Evolutionary conservation across 2,329 filamentous ascomycete species (phyloP).

Genomic region (Pestalotiopsis fici): DNA sequence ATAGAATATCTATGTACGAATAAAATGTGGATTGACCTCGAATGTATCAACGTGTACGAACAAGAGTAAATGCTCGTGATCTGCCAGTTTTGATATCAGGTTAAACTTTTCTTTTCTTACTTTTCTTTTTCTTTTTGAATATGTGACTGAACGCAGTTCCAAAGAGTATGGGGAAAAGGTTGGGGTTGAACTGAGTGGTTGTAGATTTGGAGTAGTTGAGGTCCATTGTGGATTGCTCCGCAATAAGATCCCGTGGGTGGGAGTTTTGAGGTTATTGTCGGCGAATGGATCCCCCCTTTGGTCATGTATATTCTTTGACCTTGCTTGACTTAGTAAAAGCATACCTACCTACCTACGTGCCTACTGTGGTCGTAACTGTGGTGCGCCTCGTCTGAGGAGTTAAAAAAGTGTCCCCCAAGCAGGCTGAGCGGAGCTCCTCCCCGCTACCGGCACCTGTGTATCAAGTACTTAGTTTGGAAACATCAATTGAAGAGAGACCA

Average conservation of each 20-base stretch:
- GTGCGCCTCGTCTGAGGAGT: too few species aligned
- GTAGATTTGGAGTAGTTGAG: background rate
- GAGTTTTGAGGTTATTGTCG: background rate
- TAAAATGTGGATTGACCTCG: background rate
- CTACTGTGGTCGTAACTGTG: too few species aligned
- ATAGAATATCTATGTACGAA: background rate
- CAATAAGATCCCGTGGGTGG: background rate
- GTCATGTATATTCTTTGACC: too few species aligned
- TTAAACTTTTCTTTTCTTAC: too few species aligned
- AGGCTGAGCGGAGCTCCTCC: background rate
- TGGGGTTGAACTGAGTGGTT: background rate
- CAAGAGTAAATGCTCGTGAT: too few species aligned
- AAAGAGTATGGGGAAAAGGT: background rate
- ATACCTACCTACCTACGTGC: too few species aligned
- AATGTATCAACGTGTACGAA: too few species aligned
- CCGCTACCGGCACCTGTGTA: conserved; percentile 9
- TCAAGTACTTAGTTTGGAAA: background rate
- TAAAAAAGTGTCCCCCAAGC: too few species aligned
- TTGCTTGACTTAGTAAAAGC: too few species aligned
- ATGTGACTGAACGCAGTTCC: too few species aligned
- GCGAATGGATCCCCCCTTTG: background rate
- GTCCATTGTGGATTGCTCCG: background rate
- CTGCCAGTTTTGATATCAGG: too few species aligned
- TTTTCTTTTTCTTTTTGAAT: too few species aligned
- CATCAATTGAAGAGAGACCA: background rate